Conservation (phyloP, 106 monocot genomes). For the Iris macrosiphon region DNA sequence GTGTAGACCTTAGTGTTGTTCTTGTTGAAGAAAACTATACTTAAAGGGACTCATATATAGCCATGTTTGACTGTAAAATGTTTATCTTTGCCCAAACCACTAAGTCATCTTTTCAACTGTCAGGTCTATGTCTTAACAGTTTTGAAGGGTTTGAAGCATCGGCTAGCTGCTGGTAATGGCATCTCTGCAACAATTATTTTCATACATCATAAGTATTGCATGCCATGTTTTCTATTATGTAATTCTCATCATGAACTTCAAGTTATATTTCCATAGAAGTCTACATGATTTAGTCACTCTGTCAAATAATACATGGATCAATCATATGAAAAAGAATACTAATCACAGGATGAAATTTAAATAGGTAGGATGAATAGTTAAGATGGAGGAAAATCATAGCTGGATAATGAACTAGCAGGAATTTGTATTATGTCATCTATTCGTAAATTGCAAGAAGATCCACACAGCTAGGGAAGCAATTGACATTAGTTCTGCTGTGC, state of each 20-base stretch:
- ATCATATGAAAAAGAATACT: not conserved
- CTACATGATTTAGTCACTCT: not conserved
- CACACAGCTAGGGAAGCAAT: too few relatives aligned
- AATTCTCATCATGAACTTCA: not conserved
- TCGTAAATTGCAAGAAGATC: too few relatives aligned
- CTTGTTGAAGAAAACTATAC: too few relatives aligned
- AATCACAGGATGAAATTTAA: too few relatives aligned
- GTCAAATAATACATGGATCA: slow-evolving; percentile 2
- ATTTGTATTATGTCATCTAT: too few relatives aligned
- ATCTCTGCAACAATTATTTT: not conserved
- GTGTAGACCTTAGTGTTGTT: too few relatives aligned
- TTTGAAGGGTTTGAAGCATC: slow-evolving; percentile 88
- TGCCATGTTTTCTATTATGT: not conserved
- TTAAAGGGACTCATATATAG: too few relatives aligned
- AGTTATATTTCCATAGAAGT: not conserved
- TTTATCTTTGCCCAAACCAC: not conserved
- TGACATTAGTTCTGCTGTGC: not conserved
- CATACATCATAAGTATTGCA: not conserved
- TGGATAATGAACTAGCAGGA: too few relatives aligned
- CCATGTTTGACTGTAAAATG: not conserved
- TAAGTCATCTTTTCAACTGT: slow-evolving; percentile 10
- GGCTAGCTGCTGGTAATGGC: slow-evolving; percentile 82
- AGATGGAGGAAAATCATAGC: too few relatives aligned
- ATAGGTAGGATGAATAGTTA: too few relatives aligned
- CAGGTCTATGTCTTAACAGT: slow-evolving; percentile 82